These are phyloP conservation scores for Rhodotorula sp. DNA, from an alignment of 1,284 basidiomycete genomes.

Conservation along the genomic window DNA sequence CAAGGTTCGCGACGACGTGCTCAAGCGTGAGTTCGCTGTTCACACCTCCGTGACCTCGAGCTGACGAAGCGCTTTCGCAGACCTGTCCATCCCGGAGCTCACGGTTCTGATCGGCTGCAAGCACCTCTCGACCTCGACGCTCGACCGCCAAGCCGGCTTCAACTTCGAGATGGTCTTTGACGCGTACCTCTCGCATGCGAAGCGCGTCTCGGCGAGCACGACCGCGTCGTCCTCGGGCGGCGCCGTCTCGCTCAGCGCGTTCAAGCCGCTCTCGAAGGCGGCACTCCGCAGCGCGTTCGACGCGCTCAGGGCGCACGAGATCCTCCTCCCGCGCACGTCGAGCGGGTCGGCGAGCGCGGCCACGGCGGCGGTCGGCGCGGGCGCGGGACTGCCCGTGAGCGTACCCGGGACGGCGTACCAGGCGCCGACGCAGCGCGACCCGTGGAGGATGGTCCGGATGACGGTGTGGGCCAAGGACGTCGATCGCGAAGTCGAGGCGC, in stretches of 20 bases:
- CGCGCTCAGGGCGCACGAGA: conserved; percentile 33
- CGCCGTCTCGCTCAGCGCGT: conserved; percentile 5
- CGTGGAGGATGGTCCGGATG: conserved; percentile 40
- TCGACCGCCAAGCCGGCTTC: conserved; percentile 39
- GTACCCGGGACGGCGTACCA: conserved; percentile 13
- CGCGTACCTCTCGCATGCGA: conserved; percentile 29
- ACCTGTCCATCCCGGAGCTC: conserved; percentile 43
- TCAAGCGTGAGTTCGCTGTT: conserved; percentile 17
- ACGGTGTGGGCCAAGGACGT: conserved; percentile 41
- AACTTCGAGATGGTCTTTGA: conserved; percentile 45
- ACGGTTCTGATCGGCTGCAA: conserved; percentile 41
- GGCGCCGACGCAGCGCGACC: conserved; percentile 22
- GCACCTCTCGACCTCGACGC: conserved; percentile 37
- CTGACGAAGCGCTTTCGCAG: background rate
- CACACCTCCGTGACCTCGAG: background rate
- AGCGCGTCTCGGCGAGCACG: conserved; percentile 20
- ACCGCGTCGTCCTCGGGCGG: conserved; percentile 15
- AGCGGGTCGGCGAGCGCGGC: conserved; percentile 10
- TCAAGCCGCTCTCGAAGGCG: conserved; percentile 7
- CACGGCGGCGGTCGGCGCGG: background rate
- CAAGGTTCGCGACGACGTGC: conserved; percentile 19
- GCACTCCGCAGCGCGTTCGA: conserved; percentile 38
- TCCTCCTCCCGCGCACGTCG: conserved; percentile 37
- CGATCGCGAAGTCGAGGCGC: conserved; percentile 38
- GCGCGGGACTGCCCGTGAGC: conserved; percentile 7